Evolutionary conservation across 805 yeast species (phyloP).

Genomic region (Metschnikowia bowlesiae): DNA sequence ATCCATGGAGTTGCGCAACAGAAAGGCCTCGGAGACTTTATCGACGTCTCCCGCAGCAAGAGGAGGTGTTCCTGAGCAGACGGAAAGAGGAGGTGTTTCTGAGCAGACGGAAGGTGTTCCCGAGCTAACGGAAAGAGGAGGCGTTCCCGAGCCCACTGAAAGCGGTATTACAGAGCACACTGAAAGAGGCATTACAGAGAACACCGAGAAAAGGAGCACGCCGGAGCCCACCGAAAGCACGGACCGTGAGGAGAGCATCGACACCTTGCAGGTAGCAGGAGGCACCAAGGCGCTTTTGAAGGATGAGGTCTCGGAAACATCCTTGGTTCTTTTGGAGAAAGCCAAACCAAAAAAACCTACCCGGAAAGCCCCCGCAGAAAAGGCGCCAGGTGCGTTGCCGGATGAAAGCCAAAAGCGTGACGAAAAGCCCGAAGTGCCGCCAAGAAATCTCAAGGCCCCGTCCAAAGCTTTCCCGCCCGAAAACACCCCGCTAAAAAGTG

Average conservation of each 20-base stretch:
- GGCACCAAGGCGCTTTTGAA: neutral
- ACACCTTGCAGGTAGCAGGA: neutral
- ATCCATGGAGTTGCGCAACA: neutral
- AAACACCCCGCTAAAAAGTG: neutral
- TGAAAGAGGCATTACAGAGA: no score
- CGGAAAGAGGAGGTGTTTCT: neutral
- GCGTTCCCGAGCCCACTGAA: neutral
- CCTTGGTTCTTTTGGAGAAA: neutral
- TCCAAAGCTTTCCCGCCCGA: neutral
- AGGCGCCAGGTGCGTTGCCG: neutral
- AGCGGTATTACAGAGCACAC: no score
- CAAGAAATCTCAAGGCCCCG: neutral
- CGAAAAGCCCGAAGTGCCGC: neutral
- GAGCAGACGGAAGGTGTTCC: neutral
- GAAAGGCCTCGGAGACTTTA: neutral
- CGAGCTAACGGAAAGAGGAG: neutral
- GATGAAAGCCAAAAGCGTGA: neutral
- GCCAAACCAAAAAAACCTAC: neutral
- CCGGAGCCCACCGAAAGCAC: neutral
- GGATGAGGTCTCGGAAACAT: neutral
- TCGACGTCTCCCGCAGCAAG: neutral
- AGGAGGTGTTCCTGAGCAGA: neutral
- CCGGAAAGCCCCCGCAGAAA: neutral
- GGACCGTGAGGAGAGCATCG: neutral
- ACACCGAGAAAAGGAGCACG: neutral